Percentiles rank a stretch among this genome's conserved stretches.
Conservation (phyloP, 106 monocot genomes). For the Platanthera zijinensis region DNA sequence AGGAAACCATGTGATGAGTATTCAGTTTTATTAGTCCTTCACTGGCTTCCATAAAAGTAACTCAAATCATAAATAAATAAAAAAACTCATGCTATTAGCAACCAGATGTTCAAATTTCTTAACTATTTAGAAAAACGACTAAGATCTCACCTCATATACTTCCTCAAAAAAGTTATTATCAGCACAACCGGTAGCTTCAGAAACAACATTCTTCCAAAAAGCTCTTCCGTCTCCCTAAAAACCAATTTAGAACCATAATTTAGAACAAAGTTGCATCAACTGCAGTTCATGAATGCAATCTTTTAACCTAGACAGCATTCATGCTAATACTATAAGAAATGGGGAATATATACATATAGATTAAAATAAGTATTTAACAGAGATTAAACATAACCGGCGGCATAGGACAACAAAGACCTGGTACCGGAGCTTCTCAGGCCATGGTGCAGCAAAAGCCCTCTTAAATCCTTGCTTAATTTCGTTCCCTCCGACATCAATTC, state of each 20-base stretch:
- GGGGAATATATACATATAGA: neutral
- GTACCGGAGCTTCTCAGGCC: conserved; percentile 83
- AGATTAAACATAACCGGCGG: neutral
- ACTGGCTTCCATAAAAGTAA: no score
- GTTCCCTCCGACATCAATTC: conserved; percentile 29
- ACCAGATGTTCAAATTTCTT: no score
- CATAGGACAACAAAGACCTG: conserved; percentile 29
- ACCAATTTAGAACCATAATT: neutral
- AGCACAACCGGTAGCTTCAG: conserved; percentile 76
- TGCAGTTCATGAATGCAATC: neutral
- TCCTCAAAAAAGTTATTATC: conserved; percentile 79
- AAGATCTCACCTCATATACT: conserved; percentile 68
- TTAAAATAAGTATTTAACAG: neutral
- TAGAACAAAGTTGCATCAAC: neutral
- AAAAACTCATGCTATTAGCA: no score
- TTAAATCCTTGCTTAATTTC: conserved; percentile 70
- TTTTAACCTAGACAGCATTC: neutral
- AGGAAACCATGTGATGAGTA: no score
- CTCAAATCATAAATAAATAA: no score
- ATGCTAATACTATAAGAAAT: neutral
- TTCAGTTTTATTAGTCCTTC: no score
- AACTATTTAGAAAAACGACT: no score
- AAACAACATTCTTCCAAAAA: conserved; percentile 82
- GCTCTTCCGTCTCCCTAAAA: conserved; percentile 77
- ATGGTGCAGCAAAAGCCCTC: conserved; percentile 52